These are phyloP conservation scores for Didymella exigua DNA, from an alignment of 2,329 filamentous ascomycete genomes.

Conservation along the genomic window DNA sequence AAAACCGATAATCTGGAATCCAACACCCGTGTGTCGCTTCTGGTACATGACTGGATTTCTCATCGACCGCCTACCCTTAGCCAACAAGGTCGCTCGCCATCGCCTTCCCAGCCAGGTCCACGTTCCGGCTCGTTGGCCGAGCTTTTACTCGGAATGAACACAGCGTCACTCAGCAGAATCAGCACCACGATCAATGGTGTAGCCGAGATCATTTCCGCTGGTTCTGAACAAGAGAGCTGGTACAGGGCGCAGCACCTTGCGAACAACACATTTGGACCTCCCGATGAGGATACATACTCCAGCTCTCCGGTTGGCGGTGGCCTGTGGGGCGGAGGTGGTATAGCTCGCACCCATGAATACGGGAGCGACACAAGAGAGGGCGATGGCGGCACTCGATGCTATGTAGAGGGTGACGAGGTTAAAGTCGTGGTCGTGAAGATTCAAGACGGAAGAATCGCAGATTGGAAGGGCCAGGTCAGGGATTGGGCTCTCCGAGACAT, in stretches of 20 bases:
- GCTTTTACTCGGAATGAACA: conserved; percentile 89
- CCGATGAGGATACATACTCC: conserved; percentile 34
- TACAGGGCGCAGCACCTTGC: conserved; percentile 83
- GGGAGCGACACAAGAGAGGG: conserved; percentile 46
- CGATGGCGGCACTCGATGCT: conserved; percentile 63
- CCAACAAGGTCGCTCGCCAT: conserved; percentile 59
- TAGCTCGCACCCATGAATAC: conserved; percentile 49
- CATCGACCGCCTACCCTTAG: conserved; percentile 81
- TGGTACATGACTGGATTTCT: conserved; percentile 99
- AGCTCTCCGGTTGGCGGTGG: conserved; percentile 45
- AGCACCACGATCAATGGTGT: conserved; percentile 92
- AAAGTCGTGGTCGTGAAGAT: conserved; percentile 86
- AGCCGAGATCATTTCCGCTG: conserved; percentile 73
- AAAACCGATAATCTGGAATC: conserved; percentile 81
- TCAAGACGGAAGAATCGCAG: conserved; percentile 82
- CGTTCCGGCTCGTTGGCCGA: conserved; percentile 75
- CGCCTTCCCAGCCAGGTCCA: conserved; percentile 59
- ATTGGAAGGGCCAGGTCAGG: conserved; percentile 92
- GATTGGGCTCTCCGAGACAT: conserved; percentile 63
- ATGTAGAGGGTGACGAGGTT: conserved; percentile 82
- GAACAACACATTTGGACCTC: conserved; percentile 81
- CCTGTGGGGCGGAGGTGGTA: conserved; percentile 58
- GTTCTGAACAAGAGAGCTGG: conserved; percentile 82
- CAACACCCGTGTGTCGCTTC: conserved; percentile 86
- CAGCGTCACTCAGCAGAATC: conserved; percentile 83